Evolutionary conservation across 2,329 filamentous ascomycete genomes (phyloP).

Genomic region (Cytospora mali): DNA sequence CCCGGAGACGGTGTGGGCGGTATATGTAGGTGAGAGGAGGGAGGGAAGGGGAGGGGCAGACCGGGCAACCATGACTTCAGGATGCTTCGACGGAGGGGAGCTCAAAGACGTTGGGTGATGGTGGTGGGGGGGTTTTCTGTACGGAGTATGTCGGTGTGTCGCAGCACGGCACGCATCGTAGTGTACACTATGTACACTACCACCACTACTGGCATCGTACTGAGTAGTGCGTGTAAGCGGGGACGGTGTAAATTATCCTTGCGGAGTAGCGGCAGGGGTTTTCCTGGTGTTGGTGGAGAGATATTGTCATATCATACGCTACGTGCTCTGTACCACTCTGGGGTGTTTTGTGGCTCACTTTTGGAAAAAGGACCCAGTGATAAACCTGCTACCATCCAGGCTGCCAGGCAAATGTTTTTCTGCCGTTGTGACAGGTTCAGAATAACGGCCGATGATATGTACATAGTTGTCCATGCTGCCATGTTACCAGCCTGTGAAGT

Average conservation of each 20-base stretch:
- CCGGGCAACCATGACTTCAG: conserved; percentile 20
- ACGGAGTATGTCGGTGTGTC: conserved; percentile 18
- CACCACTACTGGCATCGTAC: too few species aligned
- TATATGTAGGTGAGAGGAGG: conserved; percentile 14
- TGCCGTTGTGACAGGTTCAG: neutral
- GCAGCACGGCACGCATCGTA: conserved; percentile 12
- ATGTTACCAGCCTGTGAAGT: neutral
- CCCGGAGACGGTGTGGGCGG: conserved; percentile 13
- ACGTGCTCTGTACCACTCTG: neutral
- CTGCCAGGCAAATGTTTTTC: too few species aligned
- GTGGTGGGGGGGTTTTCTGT: conserved; percentile 20
- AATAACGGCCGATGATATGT: neutral
- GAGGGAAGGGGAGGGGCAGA: conserved; percentile 12
- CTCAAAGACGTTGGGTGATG: conserved; percentile 21
- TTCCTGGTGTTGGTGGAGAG: neutral
- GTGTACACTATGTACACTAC: conserved; percentile 4
- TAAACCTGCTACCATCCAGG: neutral
- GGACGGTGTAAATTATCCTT: conserved; percentile 16
- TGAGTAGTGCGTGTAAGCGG: neutral
- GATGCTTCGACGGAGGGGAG: conserved; percentile 26
- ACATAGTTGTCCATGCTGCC: neutral
- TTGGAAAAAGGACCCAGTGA: neutral
- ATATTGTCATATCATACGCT: neutral
- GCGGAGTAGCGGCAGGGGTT: conserved; percentile 6
- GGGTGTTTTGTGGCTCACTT: neutral